Evolutionary conservation across 1,284 basidiomycete genomes (phyloP).

Genomic region (Puccinia coronata): DNA sequence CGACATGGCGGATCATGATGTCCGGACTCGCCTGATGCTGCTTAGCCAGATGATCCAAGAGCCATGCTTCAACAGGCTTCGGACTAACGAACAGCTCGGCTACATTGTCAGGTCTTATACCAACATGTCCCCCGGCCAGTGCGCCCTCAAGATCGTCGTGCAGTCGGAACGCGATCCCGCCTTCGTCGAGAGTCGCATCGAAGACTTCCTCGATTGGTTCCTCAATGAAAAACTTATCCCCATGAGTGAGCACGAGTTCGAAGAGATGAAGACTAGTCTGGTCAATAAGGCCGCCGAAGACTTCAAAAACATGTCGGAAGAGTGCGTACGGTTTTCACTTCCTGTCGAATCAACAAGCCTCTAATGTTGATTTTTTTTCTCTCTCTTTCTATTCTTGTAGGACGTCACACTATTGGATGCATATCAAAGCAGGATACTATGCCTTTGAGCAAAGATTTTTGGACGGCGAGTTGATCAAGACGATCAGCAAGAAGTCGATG

Average conservation of each 20-base stretch:
- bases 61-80: constrained; percentile 86
- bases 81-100: constrained; percentile 96
- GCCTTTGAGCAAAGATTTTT: constrained; percentile 52
- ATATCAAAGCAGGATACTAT: constrained; percentile 54
- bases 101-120: constrained; percentile 71
- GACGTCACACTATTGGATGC: constrained; percentile 55
- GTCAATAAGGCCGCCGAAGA: constrained; percentile 72
- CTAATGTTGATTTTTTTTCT: not conserved
- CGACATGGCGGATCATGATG: constrained; percentile 63
- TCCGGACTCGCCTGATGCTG: constrained; percentile 60
- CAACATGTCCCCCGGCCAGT: constrained; percentile 66
- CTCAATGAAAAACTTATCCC: constrained; percentile 57
- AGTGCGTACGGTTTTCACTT: constrained; percentile 58
- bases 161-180: constrained; percentile 82
- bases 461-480: constrained; percentile 55
- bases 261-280: constrained; percentile 68
- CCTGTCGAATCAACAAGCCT: not conserved
- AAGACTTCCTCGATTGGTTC: constrained; percentile 69
- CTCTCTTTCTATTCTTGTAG: constrained; percentile 8
- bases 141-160: constrained; percentile 81
- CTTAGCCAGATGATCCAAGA: constrained; percentile 77
- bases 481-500: constrained; percentile 55
- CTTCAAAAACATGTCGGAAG: constrained; percentile 71
- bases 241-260: constrained; percentile 69
- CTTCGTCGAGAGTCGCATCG: constrained; percentile 86